phyloP scores from a whole-genome alignment of 257 asterid genomes.

The Solanum okadae region DNA sequence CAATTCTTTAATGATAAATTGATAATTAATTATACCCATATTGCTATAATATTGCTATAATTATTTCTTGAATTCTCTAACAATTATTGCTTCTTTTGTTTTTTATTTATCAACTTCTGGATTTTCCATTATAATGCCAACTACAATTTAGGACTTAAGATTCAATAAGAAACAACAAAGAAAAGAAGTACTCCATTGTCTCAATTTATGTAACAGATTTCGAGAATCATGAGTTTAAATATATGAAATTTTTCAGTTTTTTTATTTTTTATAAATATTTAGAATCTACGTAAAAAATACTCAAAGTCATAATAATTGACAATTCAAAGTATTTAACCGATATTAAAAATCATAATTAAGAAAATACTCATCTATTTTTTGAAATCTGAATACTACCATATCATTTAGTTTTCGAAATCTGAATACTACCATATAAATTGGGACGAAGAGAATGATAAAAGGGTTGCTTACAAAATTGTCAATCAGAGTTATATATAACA shows the following conservation, averaged over 20 bases:
- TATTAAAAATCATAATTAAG: not conserved
- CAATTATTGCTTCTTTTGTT: not conserved
- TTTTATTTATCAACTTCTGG: not conserved
- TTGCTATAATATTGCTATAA: not conserved
- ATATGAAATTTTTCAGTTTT: not conserved
- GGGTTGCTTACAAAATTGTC: too few relatives aligned
- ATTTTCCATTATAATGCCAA: not conserved
- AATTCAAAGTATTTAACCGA: not conserved
- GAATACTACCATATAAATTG: not conserved
- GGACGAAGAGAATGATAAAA: not conserved
- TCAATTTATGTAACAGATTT: not conserved
- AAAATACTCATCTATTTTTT: fast-evolving
- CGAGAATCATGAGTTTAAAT: not conserved
- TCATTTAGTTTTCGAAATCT: not conserved
- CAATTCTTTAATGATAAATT: not conserved
- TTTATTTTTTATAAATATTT: not conserved
- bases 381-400: not conserved
- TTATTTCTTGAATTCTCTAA: not conserved
- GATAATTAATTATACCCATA: not conserved
- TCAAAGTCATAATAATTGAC: not conserved
- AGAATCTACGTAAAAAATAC: not conserved
- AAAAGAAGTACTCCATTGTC: not conserved
- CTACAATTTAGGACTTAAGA: not conserved
- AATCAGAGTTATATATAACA: not conserved
- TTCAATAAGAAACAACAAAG: not conserved